Evolutionary conservation across 2,329 filamentous ascomycete species (phyloP).

Genomic region (Huntiella bhutanensis): DNA sequence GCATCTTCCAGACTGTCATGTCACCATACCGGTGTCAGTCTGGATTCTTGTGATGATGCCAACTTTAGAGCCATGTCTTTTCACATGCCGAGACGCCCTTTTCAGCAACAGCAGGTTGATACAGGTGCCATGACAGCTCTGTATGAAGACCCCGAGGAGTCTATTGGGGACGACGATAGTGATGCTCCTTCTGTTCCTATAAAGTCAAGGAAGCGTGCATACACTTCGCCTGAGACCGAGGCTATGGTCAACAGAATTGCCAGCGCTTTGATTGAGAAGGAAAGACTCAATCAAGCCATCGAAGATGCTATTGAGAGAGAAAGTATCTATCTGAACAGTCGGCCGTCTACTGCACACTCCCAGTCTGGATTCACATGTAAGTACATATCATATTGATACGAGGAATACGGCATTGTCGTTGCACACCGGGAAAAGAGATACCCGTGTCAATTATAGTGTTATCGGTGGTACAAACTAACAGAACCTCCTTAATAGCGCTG

Average conservation of each 20-base stretch:
- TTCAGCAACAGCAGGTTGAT: conserved; percentile 17
- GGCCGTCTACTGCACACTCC: conserved; percentile 32
- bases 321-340: conserved; percentile 34
- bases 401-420: neutral
- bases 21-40: conserved; percentile 3
- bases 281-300: conserved; percentile 38
- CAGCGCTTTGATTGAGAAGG: conserved; percentile 37
- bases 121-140: conserved; percentile 13
- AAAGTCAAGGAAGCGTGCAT: conserved; percentile 26
- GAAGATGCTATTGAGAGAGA: conserved; percentile 41
- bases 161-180: neutral
- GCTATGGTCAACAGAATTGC: conserved; percentile 36
- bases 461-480: neutral
- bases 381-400: conserved; percentile 10
- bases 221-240: conserved; percentile 29
- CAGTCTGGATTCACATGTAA: conserved; percentile 16
- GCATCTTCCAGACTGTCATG: conserved; percentile 2
- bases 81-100: conserved; percentile 31
- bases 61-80: conserved; percentile 27
- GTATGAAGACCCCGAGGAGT: conserved; percentile 6
- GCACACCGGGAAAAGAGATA: neutral
- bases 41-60: conserved; percentile 1
- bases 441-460: neutral
- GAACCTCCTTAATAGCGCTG: conserved; percentile 19
- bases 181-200: conserved; percentile 22